Base-by-base conservation (phyloP, 805 yeast genomes). In the Starmerella geochares region DNA sequence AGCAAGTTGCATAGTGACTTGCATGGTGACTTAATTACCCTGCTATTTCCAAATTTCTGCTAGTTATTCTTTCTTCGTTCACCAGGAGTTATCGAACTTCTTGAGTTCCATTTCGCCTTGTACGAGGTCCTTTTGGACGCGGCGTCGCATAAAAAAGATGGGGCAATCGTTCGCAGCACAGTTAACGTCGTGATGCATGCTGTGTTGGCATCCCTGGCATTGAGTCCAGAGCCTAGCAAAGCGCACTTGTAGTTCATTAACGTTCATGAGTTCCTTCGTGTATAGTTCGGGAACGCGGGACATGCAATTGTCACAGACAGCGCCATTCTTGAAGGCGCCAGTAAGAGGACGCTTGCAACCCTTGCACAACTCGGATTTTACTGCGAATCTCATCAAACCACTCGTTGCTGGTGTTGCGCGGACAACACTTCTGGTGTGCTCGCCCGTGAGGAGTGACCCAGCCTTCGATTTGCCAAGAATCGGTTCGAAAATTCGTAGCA, bases 161-260 rank as follows among this genome's bases (percentile, higher is more conserved):
- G 96, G 96, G 69, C 99, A 92, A 66, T 92, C 97, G 58, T 88
- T 87, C 58, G 90, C 86, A 0, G 95, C 81, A 65, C 99, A 92
- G 21, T 90, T 71, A 3, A 92, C 97, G 59, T 92, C 97, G 66
- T 87, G 96, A 60, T 92, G 96, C 48, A 94, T 69, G 23, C 92
- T 84, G 0, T 97, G 97, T 60, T 94, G 96, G 66, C 98, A 92
- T 52, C 96, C 72, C 68, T 92, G 99, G 65, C 99, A 94, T 63
- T 92, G 95, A 0, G 97, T 90, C 99, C 99, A 92, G 54, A 92
- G 69, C 56, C 94, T 72, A 2, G 95, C 80, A 60, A 86, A 92
- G 58, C 82, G 81, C 52, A 78, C 76, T 63, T 92, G 95, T 52
- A 90, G 67, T 38, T 78, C 79, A 62, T 86, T 83, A 73, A 88